A percentile compares a stretch with the other conserved stretches of the same genome.
Conservation (phyloP, 352 stramenopile genomes). For the Phytophthora chlamydospora region DNA sequence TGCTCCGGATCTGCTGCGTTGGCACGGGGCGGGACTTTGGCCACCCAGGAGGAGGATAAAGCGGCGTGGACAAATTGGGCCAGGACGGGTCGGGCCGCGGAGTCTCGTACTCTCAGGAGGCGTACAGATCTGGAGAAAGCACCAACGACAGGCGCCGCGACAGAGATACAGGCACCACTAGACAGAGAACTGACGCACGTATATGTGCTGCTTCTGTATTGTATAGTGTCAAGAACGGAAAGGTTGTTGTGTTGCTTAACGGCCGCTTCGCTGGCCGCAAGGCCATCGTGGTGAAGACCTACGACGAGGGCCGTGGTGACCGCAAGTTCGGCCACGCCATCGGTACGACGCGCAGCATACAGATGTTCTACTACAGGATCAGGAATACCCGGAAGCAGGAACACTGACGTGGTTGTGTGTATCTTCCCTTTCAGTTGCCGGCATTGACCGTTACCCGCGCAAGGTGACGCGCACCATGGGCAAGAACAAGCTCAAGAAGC, state of each 20-base stretch:
- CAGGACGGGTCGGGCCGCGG: too few species aligned
- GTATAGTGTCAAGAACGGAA: slow-evolving; percentile 96
- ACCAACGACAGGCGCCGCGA: slow-evolving; percentile 2
- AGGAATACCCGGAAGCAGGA: background rate
- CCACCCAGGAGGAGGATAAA: background rate
- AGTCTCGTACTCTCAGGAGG: background rate
- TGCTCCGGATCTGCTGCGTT: slow-evolving; percentile 15
- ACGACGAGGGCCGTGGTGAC: slow-evolving; percentile 95
- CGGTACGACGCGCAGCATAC: slow-evolving; percentile 41
- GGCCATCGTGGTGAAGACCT: slow-evolving; percentile 99
- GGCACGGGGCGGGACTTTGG: too few species aligned
- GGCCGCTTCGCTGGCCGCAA: slow-evolving; percentile 99
- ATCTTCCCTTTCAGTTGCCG: slow-evolving; percentile 74
- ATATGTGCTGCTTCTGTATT: slow-evolving; percentile 19
- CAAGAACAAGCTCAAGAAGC: slow-evolving; percentile 97
- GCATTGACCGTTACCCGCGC: slow-evolving; percentile 95
- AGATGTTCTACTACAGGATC: slow-evolving; percentile 1
- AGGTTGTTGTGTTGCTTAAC: slow-evolving; percentile 99
- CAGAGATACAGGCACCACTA: slow-evolving; percentile 9
- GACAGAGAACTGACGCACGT: slow-evolving; percentile 17
- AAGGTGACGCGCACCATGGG: slow-evolving; percentile 98
- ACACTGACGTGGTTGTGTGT: slow-evolving; percentile 10
- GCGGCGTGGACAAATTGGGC: background rate
- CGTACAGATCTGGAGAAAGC: slow-evolving; percentile 20
- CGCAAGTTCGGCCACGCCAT: slow-evolving; percentile 98